Base-by-base conservation (phyloP, 345 rosid genomes). In the Eucalyptus sp. region DNA sequence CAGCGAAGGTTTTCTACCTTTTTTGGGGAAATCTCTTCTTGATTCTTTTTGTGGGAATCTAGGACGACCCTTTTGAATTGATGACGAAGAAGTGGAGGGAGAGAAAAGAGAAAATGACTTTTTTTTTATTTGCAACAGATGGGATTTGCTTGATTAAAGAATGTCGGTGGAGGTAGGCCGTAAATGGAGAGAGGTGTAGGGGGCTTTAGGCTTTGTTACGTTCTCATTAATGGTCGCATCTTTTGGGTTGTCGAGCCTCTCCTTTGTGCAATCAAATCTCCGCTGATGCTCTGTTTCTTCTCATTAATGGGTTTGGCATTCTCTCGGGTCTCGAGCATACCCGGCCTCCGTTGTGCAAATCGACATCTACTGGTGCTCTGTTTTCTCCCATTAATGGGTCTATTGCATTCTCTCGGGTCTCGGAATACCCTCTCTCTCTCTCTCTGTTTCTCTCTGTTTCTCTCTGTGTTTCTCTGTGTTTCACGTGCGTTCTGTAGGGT, bases 191-290 rank as follows among this genome's bases (percentile, higher is more conserved):
- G 24, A 14, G 86, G 62, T 43, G 54, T 52, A 81, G 62, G 29
- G 29, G 50, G 44, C 7, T 60, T 27, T 60, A 31, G 25, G 31
- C 31, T 37, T 86, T 13, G 84, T 86, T 4, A 80, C 84, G 24
- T 86, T 89, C 87, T 88, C 91, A 88, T 91, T 89, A 92, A 91
- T 91, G 90, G 87, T 85, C 88, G 92, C 92, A 91, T 91, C 83
- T 92, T 92, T 91, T 92, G 92, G 95, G 93, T 81, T 49, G 8
- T 87, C 27, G 90, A 66, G 90, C 90, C 89, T 49, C 64, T 58
- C 44, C 48, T 27, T 37, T 76, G 64, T 24, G 41, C 84, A 5
- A 22, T 56, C 62, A 24, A 24, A 13, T 31, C 83, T 37, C 83
- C 24, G 83, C 14, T 12, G 48, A 24, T 44, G 22, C 31, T 24